Evolutionary conservation across 345 rosid genomes (phyloP).

Genomic region (Gossypium rotundifolium): DNA sequence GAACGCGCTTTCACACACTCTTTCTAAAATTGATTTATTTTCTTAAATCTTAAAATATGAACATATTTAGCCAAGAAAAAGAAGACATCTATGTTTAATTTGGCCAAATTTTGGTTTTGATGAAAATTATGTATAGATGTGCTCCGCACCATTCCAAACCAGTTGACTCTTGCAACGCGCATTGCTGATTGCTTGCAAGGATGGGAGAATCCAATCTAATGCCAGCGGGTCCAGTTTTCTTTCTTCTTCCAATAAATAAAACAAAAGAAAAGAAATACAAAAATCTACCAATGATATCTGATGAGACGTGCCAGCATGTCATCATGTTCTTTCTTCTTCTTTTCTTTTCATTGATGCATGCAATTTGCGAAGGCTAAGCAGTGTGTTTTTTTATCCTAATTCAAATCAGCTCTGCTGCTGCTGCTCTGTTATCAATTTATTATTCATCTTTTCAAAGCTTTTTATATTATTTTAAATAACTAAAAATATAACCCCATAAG

Average conservation of each 20-base stretch:
- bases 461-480: not conserved
- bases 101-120: no score
- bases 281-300: not conserved
- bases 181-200: not conserved
- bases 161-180: not conserved
- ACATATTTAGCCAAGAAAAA: no score
- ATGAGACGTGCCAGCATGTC: not conserved
- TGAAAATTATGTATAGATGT: not conserved
- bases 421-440: not conserved
- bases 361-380: no score
- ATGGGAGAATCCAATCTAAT: not conserved
- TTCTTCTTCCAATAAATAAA: not conserved
- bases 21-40: fast-evolving
- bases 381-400: not conserved
- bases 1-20: fast-evolving
- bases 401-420: not conserved
- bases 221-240: not conserved
- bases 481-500: not conserved
- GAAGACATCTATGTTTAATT: no score
- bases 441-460: not conserved
- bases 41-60: fast-evolving
- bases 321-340: not conserved
- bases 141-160: not conserved
- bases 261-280: not conserved
- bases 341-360: not conserved